Evolutionary conservation across 495 filamentous ascomycete species (phyloP).

Genomic region (Tetracladium setigerum): DNA sequence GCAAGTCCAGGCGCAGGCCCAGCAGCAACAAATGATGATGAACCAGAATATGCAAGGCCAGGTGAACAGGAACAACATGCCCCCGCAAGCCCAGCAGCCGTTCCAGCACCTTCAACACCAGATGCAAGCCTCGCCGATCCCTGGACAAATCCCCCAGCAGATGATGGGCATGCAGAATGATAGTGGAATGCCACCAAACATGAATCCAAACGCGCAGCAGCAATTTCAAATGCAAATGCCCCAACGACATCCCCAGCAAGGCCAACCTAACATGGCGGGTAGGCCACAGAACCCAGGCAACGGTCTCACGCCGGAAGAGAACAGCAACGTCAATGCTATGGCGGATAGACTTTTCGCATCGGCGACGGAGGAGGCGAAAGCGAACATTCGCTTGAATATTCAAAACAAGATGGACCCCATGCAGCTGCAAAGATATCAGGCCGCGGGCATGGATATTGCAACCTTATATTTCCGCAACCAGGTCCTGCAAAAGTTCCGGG

Average conservation of each 20-base stretch:
- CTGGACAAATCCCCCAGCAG: constrained; percentile 20
- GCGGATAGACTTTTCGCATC: constrained; percentile 10
- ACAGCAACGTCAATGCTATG: constrained; percentile 6
- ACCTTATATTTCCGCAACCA: constrained; percentile 33
- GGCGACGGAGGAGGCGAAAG: constrained; percentile 27
- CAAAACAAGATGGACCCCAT: constrained; percentile 23
- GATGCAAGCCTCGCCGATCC: constrained; percentile 38
- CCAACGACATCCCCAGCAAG: constrained; percentile 12
- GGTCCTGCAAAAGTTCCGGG: constrained; percentile 23
- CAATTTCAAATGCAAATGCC: constrained; percentile 29
- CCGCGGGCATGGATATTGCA: constrained; percentile 31
- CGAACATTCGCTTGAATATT: constrained; percentile 24
- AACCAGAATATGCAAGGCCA: constrained; percentile 36
- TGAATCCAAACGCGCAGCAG: constrained; percentile 24
- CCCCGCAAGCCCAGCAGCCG: constrained; percentile 28
- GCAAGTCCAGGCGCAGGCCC: constrained; percentile 20
- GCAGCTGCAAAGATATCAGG: constrained; percentile 26
- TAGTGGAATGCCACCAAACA: constrained; percentile 13
- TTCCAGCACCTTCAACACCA: constrained; percentile 42
- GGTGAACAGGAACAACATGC: constrained; percentile 21
- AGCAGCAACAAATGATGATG: constrained; percentile 34
- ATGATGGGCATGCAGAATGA: constrained; percentile 21
- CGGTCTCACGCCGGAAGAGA: constrained; percentile 10
- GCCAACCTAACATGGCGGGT: constrained; percentile 4
- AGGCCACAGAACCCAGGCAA: constrained; percentile 5